phyloP scores from a whole-genome alignment of 768 basidiomycete species.

The Lentinula guzmanii region DNA sequence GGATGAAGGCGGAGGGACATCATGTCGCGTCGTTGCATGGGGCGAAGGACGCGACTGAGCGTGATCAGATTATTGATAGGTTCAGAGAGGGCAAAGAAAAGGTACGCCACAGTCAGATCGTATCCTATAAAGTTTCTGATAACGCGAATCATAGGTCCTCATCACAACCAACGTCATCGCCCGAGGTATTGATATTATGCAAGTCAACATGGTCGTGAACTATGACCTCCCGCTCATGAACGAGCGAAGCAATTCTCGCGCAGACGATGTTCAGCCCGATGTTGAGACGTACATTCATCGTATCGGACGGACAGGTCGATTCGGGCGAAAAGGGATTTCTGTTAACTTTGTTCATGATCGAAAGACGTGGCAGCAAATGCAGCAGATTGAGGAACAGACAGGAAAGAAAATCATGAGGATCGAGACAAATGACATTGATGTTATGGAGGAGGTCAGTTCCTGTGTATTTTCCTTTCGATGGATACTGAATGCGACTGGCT shows the following conservation, averaged over 20 bases:
- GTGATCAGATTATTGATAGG: slow-evolving; percentile 88
- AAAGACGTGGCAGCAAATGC: slow-evolving; percentile 84
- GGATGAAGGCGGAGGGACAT: slow-evolving; percentile 92
- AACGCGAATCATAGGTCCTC: slow-evolving; percentile 37
- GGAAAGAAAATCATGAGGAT: slow-evolving; percentile 79
- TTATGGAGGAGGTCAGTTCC: slow-evolving; percentile 81
- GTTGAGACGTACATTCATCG: slow-evolving; percentile 97
- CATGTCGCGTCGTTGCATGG: slow-evolving; percentile 96
- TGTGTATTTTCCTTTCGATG: slow-evolving; percentile 1
- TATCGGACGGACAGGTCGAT: slow-evolving; percentile 96
- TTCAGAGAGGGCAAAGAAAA: slow-evolving; percentile 97
- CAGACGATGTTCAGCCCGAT: slow-evolving; percentile 63
- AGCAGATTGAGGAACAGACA: slow-evolving; percentile 77
- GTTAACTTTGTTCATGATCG: slow-evolving; percentile 97
- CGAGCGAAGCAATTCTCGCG: slow-evolving; percentile 46
- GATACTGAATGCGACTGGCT: slow-evolving; percentile 3
- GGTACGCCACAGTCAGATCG: slow-evolving; percentile 31
- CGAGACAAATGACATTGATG: slow-evolving; percentile 85
- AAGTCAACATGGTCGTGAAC: slow-evolving; percentile 99
- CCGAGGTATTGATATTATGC: slow-evolving; percentile 95
- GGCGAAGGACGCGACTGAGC: slow-evolving; percentile 83
- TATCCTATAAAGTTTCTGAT: background rate
- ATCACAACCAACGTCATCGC: slow-evolving; percentile 99
- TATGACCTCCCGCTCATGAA: slow-evolving; percentile 90
- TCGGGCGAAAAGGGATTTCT: slow-evolving; percentile 94